phyloP scores from a whole-genome alignment of 768 basidiomycete genomes.

The Strobilomyces dryophilus region DNA sequence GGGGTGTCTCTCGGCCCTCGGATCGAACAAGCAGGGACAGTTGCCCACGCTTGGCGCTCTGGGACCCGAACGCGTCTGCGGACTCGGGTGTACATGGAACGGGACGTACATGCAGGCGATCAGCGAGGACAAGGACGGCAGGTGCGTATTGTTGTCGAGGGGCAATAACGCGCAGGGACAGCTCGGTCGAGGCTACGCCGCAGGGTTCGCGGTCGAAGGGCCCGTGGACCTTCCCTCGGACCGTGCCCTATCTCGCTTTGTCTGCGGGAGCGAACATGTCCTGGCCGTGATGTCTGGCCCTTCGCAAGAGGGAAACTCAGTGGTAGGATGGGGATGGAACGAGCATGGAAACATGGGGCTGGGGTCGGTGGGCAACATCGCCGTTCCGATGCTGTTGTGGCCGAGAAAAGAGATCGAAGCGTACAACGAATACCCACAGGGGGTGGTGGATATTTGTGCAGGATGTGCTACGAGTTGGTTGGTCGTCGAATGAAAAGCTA shows the following conservation, averaged over 20 bases:
- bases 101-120: slow-evolving; percentile 53
- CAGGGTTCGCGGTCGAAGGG: background rate
- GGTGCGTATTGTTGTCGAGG: slow-evolving; percentile 40
- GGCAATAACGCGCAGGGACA: slow-evolving; percentile 61
- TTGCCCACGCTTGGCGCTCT: slow-evolving; percentile 36
- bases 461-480: slow-evolving; percentile 34
- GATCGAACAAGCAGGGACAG: slow-evolving; percentile 72
- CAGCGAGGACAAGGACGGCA: slow-evolving; percentile 13
- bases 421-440: slow-evolving; percentile 8
- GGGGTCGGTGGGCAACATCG: slow-evolving; percentile 53
- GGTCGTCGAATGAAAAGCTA: slow-evolving; percentile 18
- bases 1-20: slow-evolving; percentile 49
- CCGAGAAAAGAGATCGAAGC: slow-evolving; percentile 25
- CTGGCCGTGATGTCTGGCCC: slow-evolving; percentile 35
- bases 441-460: slow-evolving; percentile 24
- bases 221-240: slow-evolving; percentile 26
- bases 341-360: slow-evolving; percentile 92
- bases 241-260: slow-evolving; percentile 34
- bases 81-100: slow-evolving; percentile 73
- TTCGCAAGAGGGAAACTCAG: slow-evolving; percentile 28
- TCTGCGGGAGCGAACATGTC: slow-evolving; percentile 86
- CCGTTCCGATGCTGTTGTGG: slow-evolving; percentile 52
- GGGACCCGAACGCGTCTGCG: slow-evolving; percentile 16
- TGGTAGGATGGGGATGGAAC: slow-evolving; percentile 97
- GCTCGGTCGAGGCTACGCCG: slow-evolving; percentile 43